These are phyloP conservation scores for Penicillium brasilianum DNA, from an alignment of 2,329 filamentous ascomycete species.

Conservation along the genomic window DNA sequence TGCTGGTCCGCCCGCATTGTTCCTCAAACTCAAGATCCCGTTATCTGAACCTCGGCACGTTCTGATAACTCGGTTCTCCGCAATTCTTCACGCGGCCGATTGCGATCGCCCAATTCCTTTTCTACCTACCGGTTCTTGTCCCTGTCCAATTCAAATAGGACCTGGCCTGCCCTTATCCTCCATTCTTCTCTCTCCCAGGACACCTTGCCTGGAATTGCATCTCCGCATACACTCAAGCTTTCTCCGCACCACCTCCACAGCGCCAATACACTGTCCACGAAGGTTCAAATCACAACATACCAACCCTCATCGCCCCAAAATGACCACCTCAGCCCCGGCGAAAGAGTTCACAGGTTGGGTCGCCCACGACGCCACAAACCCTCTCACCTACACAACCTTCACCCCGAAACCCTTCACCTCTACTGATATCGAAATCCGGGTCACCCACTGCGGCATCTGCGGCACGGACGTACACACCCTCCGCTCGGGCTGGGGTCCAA, in stretches of 20 bases:
- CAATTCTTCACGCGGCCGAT: conserved; percentile 9
- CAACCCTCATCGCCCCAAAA: background rate
- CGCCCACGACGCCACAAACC: conserved; percentile 40
- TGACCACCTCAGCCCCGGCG: conserved; percentile 14
- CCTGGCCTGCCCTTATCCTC: background rate
- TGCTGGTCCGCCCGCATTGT: no score
- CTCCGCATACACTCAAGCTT: background rate
- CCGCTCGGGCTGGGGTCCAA: conserved; percentile 54
- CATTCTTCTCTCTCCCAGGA: background rate
- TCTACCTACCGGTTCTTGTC: background rate
- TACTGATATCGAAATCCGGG: conserved; percentile 68
- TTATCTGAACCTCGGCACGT: conserved; percentile 11
- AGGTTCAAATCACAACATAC: background rate
- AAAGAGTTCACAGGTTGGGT: conserved; percentile 50
- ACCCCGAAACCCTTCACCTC: conserved; percentile 56
- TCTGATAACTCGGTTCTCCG: conserved; percentile 18
- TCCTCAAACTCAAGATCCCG: background rate
- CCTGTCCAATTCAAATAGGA: background rate
- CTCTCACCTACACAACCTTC: conserved; percentile 43
- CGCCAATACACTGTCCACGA: background rate
- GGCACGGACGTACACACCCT: conserved; percentile 66
- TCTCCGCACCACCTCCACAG: conserved; percentile 1
- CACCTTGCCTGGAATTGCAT: background rate
- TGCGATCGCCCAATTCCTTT: background rate
- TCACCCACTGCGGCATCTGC: conserved; percentile 71